phyloP scores from a whole-genome alignment of 371 early-diverging fungal genomes.

The Apophysomyces trapeziformis region DNA sequence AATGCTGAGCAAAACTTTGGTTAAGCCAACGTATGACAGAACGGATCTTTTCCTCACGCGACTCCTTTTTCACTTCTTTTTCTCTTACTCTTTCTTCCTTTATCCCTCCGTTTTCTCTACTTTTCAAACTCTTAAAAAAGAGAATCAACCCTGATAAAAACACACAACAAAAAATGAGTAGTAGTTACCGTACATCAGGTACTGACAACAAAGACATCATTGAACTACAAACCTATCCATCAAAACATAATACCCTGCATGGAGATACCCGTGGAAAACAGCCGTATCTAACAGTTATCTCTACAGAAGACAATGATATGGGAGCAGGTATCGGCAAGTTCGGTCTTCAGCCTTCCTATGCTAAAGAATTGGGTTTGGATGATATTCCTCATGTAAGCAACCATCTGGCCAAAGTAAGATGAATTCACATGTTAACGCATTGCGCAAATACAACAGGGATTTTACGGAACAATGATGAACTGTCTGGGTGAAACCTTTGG shows the following conservation, averaged over 20 bases:
- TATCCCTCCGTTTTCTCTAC: conserved; percentile 9
- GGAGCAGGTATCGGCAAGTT: conserved; percentile 29
- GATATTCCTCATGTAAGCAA: conserved; percentile 29
- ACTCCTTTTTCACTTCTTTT: background rate
- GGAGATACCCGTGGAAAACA: background rate
- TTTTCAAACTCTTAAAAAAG: conserved; percentile 1
- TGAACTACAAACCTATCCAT: background rate
- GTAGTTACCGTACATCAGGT: conserved; percentile 4
- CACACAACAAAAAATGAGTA: background rate
- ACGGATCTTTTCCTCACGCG: background rate
- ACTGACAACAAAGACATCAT: background rate
- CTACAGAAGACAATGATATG: conserved; percentile 16
- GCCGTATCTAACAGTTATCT: conserved; percentile 5
- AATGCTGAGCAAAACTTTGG: conserved; percentile 17
- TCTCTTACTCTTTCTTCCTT: conserved; percentile 18
- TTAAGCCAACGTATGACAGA: conserved; percentile 5
- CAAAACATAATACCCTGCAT: background rate
- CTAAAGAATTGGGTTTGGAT: conserved; percentile 33
- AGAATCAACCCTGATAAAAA: background rate
- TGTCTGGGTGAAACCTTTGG: conserved; percentile 49
- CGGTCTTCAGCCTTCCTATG: conserved; percentile 40
- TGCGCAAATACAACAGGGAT: conserved; percentile 28
- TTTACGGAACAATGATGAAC: conserved; percentile 53
- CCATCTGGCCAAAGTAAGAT: conserved; percentile 4
- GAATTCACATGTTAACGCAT: background rate